These are phyloP conservation scores for Penstemon eatonii DNA, from an alignment of 257 asterid genomes.

Conservation along the genomic window DNA sequence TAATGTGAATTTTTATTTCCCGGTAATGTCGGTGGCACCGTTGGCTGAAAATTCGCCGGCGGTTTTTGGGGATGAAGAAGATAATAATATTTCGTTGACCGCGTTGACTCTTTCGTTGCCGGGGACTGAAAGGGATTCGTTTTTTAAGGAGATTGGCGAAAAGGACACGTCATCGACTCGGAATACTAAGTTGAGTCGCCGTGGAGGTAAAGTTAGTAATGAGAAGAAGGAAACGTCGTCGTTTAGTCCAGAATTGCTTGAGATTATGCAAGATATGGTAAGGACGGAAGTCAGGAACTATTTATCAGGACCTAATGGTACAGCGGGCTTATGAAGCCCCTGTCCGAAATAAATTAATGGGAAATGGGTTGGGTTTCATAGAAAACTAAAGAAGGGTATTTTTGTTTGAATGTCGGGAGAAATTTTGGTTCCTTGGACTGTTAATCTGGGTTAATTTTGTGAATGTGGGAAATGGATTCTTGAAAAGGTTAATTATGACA, in stretches of 20 bases:
- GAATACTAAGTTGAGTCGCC: slow-evolving; percentile 5
- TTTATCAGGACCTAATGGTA: slow-evolving; percentile 17
- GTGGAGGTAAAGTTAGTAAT: not conserved
- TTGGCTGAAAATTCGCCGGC: slow-evolving; percentile 20
- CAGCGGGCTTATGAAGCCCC: not conserved
- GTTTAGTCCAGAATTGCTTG: slow-evolving; percentile 33
- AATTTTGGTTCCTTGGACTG: too few species aligned
- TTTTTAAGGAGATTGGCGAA: not conserved
- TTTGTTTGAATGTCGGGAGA: not conserved
- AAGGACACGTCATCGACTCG: not conserved
- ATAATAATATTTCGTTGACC: slow-evolving; percentile 31
- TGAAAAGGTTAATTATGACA: too few species aligned
- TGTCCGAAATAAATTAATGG: not conserved
- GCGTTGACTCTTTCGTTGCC: slow-evolving; percentile 46
- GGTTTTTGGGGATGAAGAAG: slow-evolving; percentile 11
- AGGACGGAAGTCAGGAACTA: slow-evolving; percentile 43
- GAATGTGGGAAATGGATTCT: too few species aligned
- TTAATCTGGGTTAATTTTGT: too few species aligned
- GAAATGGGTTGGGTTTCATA: not conserved
- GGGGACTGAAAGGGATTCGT: slow-evolving; percentile 26
- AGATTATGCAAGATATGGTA: slow-evolving; percentile 38
- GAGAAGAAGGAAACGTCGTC: slow-evolving; percentile 14
- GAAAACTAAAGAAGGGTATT: not conserved
- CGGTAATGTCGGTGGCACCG: not conserved
- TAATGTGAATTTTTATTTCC: slow-evolving; percentile 20